Conservation (phyloP, 371 early-diverging fungal species). For the Basidiobolus meristosporus region DNA sequence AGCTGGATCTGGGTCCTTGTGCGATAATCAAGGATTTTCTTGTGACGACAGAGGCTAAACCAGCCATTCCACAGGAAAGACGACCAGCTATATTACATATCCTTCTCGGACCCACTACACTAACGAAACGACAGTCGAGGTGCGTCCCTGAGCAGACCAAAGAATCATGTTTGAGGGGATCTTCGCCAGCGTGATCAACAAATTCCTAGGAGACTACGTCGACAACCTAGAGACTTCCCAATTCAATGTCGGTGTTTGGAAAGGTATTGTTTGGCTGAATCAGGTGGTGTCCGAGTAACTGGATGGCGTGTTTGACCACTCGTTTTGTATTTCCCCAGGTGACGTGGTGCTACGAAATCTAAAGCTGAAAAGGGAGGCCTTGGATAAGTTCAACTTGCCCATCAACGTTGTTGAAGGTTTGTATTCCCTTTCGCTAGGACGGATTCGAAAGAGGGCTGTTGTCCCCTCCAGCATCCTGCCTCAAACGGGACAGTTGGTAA, state of each 20-base stretch:
- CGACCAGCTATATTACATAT: too few relatives aligned
- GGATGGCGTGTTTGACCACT: background rate
- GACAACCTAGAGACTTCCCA: slow-evolving; percentile 88
- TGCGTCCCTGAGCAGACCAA: too few relatives aligned
- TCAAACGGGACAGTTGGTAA: too few relatives aligned
- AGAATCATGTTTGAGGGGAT: slow-evolving; percentile 73
- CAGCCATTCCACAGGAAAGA: too few relatives aligned
- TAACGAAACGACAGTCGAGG: too few relatives aligned
- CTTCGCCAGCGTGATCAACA: slow-evolving; percentile 74
- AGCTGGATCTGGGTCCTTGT: too few relatives aligned
- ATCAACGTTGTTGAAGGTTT: slow-evolving; percentile 78
- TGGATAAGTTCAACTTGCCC: slow-evolving; percentile 86
- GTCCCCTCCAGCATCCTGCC: too few relatives aligned
- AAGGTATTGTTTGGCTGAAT: slow-evolving; percentile 46
- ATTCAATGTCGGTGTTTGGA: slow-evolving; percentile 91
- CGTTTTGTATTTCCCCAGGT: slow-evolving; percentile 24
- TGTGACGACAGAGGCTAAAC: too few relatives aligned
- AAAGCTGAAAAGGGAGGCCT: slow-evolving; percentile 69
- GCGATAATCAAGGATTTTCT: too few relatives aligned
- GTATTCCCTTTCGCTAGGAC: background rate
- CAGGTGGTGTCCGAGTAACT: background rate
- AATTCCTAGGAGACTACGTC: slow-evolving; percentile 88
- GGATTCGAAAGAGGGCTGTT: too few relatives aligned
- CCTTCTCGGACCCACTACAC: too few relatives aligned
- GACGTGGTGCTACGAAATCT: slow-evolving; percentile 89